Base-by-base conservation (phyloP, 2,329 filamentous ascomycete species). In the Daldinia sp. region DNA sequence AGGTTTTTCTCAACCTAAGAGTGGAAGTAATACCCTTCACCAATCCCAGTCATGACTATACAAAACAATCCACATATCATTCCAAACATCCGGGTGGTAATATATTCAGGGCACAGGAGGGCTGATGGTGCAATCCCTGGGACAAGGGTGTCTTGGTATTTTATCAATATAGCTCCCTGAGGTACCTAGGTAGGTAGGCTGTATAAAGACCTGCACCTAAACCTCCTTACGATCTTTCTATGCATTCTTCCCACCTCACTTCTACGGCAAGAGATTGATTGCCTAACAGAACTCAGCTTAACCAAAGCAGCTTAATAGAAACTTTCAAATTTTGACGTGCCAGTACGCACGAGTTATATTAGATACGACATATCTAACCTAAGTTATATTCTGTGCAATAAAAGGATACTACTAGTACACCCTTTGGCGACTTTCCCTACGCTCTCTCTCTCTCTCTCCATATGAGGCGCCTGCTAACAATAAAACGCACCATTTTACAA, bases 391-490 rank as follows among this genome's bases (percentile, higher is more conserved):
- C 33, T 37, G 3, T 48, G 55, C 37, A 58, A 9, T 33, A 10
- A 23, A 23, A 54, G 6, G 6, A 7, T 35, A 35, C 33, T 28
- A 67, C 51, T 58, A 23, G 42, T 51, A 48, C 30, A 44, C 9
- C 7, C 60, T 13, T 12, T 48, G 9, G 23, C 28, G 48, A 42
- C 28, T 18, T 46, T 15, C 13, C 15, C 30, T 15, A 57, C 23
- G 12, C 15, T 7, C 33, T 7, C 44, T 35, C 4, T n/a, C 50
- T 2, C 37, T 50, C 30, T 18, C 20, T 46, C 15, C 12, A 30
- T 61, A 4, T 9, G 20, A 23, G 20, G 20, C 20, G 20, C 20
- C 20, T 23, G 20, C 20, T 23, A 26, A 46, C 20, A n/a, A 58
- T 20, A 41, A 23, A 41, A 6, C 3, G n/a, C 13, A 26, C 10